A percentile compares a stretch with the other conserved stretches of the same genome.
Conservation (phyloP, 2,329 filamentous ascomycete species). For the Aspergillus awamori region DNA sequence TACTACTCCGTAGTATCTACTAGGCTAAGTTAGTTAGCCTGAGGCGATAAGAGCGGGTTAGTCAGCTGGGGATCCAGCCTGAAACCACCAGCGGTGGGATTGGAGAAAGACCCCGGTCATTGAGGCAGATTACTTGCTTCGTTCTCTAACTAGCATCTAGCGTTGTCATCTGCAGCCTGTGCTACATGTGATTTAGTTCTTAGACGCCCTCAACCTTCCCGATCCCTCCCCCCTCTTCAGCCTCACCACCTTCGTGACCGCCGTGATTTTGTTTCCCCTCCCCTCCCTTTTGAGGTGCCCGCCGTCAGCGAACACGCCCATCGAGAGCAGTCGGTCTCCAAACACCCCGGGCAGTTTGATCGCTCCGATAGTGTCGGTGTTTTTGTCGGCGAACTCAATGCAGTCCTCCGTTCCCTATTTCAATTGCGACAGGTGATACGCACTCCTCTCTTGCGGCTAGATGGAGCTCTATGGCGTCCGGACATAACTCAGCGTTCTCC, state of each 20-base stretch:
- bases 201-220: slow-evolving; percentile 3
- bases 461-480: slow-evolving; percentile 52
- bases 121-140: slow-evolving; percentile 10
- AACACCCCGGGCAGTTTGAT: neutral
- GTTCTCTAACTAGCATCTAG: neutral
- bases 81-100: slow-evolving; percentile 18
- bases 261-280: slow-evolving; percentile 13
- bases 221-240: slow-evolving; percentile 8
- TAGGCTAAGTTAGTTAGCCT: slow-evolving; percentile 7
- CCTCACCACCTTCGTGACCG: slow-evolving; percentile 14
- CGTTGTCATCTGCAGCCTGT: slow-evolving; percentile 8
- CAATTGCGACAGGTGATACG: slow-evolving; percentile 40
- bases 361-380: slow-evolving; percentile 5
- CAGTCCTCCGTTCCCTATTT: slow-evolving; percentile 27
- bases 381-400: slow-evolving; percentile 32
- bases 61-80: slow-evolving; percentile 20
- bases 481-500: slow-evolving; percentile 46
- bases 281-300: slow-evolving; percentile 20
- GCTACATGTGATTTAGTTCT: slow-evolving; percentile 13
- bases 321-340: slow-evolving; percentile 11
- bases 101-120: slow-evolving; percentile 14
- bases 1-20: neutral
- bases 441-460: slow-evolving; percentile 37
- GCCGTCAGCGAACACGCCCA: slow-evolving; percentile 13
- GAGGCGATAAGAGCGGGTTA: slow-evolving; percentile 21